Conservation (phyloP, 2,329 filamentous ascomycete species). For the Periconia sp. region DNA sequence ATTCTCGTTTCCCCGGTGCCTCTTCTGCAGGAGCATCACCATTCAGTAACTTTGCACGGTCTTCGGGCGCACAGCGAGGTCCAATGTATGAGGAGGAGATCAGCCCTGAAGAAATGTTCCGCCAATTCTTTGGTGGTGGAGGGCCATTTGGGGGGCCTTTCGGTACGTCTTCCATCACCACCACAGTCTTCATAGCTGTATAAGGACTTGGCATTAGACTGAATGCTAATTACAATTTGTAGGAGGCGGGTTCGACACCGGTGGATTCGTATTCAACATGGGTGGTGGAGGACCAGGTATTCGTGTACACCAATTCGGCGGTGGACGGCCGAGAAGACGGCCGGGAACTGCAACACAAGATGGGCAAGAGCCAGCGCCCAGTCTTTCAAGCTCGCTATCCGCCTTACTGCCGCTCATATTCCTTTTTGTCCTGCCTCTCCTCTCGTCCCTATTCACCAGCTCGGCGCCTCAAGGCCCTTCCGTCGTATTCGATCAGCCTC, state of each 20-base stretch:
- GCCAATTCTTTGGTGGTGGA: slow-evolving; percentile 88
- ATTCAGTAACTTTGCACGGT: slow-evolving; percentile 62
- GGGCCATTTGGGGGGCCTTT: slow-evolving; percentile 65
- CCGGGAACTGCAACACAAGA: slow-evolving; percentile 61
- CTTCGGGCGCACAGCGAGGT: slow-evolving; percentile 52
- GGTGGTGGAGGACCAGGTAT: slow-evolving; percentile 88
- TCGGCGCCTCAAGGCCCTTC: slow-evolving; percentile 61
- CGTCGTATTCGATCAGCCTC: slow-evolving; percentile 74
- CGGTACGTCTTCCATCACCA: slow-evolving; percentile 50
- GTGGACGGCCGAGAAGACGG: slow-evolving; percentile 72
- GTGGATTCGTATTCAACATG: slow-evolving; percentile 94
- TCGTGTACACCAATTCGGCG: slow-evolving; percentile 93
- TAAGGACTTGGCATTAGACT: slow-evolving; percentile 1
- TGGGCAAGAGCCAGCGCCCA: slow-evolving; percentile 53
- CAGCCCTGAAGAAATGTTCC: slow-evolving; percentile 94
- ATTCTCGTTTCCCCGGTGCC: slow-evolving; percentile 74
- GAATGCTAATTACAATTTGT: slow-evolving; percentile 3
- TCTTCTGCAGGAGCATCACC: slow-evolving; percentile 60
- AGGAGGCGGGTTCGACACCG: slow-evolving; percentile 68
- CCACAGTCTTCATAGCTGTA: slow-evolving; percentile 5
- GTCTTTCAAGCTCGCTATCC: slow-evolving; percentile 59
- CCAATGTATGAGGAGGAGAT: slow-evolving; percentile 87
- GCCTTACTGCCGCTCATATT: slow-evolving; percentile 85
- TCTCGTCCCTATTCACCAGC: slow-evolving; percentile 74
- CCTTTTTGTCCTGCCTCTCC: slow-evolving; percentile 75